phyloP scores from a whole-genome alignment of 1,284 basidiomycete genomes.

The Fomitiporia mediterranea region DNA sequence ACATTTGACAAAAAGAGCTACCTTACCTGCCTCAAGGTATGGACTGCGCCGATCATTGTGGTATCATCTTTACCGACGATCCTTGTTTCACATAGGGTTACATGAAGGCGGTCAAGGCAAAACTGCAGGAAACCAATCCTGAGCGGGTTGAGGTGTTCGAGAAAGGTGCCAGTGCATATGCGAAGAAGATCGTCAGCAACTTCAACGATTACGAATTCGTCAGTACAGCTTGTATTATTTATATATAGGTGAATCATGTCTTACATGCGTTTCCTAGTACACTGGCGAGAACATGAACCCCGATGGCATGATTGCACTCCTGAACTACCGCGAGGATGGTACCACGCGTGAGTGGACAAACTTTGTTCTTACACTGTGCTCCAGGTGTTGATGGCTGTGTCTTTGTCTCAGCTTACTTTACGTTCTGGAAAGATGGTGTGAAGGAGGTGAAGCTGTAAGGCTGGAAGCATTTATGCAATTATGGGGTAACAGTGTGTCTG shows the following conservation, averaged over 20 bases:
- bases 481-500: too few species aligned
- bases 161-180: slow-evolving; percentile 71
- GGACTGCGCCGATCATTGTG: slow-evolving; percentile 15
- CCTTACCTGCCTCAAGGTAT: slow-evolving; percentile 83
- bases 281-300: slow-evolving; percentile 84
- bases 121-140: slow-evolving; percentile 57
- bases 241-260: too few species aligned
- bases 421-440: slow-evolving; percentile 90
- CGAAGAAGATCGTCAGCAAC: slow-evolving; percentile 86
- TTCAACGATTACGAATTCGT: slow-evolving; percentile 92
- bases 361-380: neutral
- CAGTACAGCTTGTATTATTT: too few species aligned
- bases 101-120: slow-evolving; percentile 76
- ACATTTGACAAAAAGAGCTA: slow-evolving; percentile 92
- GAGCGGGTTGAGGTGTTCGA: slow-evolving; percentile 80
- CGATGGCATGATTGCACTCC: slow-evolving; percentile 86
- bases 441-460: slow-evolving; percentile 63
- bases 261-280: slow-evolving; percentile 45
- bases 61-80: slow-evolving; percentile 21
- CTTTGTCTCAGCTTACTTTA: slow-evolving; percentile 71
- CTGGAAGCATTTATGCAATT: too few species aligned
- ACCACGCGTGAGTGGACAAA: slow-evolving; percentile 57
- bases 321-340: slow-evolving; percentile 81
- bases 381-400: neutral
- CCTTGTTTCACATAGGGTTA: slow-evolving; percentile 43